A percentile compares a stretch with the other conserved stretches of the same genome.
These are phyloP conservation scores for Colletotrichum shisoi DNA, from an alignment of 2,329 filamentous ascomycete species.

Conservation along the genomic window DNA sequence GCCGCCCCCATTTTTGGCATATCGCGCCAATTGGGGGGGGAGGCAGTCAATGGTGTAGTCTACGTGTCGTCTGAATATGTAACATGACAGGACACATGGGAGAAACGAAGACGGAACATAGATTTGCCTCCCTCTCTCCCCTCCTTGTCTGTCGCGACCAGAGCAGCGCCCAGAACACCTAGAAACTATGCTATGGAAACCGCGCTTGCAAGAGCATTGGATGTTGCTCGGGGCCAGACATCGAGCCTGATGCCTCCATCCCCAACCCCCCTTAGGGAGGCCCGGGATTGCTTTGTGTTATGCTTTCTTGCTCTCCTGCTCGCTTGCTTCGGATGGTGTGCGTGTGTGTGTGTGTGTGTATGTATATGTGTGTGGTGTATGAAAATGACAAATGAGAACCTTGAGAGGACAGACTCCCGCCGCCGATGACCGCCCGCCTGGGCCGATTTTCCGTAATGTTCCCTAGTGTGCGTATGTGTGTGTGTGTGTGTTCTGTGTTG, in stretches of 20 bases:
- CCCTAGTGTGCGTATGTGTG: conserved; percentile 3
- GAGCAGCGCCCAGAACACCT: conserved; percentile 33
- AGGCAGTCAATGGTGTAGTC: conserved; percentile 5
- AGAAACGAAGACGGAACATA: conserved; percentile 12
- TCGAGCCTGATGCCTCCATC: background rate
- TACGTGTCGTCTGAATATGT: conserved; percentile 17
- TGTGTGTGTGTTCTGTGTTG: conserved; percentile 1
- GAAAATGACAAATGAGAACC: conserved; percentile 1
- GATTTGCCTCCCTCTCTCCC: conserved; percentile 5
- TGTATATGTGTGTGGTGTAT: background rate
- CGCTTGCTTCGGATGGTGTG: background rate
- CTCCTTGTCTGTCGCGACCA: conserved; percentile 1
- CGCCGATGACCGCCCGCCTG: background rate
- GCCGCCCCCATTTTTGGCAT: background rate
- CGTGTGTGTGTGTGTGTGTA: background rate
- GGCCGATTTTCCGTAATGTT: background rate
- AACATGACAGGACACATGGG: conserved; percentile 8
- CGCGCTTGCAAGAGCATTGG: conserved; percentile 23
- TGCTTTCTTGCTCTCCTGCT: background rate
- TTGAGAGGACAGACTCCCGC: background rate
- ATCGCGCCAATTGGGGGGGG: background rate
- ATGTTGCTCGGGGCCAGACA: background rate
- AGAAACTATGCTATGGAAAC: conserved; percentile 28
- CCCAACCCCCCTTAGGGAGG: background rate
- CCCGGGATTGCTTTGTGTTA: background rate